These are phyloP conservation scores for Sarocladiaceae sp. DNA, from an alignment of 2,329 filamentous ascomycete species.

Conservation along the genomic window DNA sequence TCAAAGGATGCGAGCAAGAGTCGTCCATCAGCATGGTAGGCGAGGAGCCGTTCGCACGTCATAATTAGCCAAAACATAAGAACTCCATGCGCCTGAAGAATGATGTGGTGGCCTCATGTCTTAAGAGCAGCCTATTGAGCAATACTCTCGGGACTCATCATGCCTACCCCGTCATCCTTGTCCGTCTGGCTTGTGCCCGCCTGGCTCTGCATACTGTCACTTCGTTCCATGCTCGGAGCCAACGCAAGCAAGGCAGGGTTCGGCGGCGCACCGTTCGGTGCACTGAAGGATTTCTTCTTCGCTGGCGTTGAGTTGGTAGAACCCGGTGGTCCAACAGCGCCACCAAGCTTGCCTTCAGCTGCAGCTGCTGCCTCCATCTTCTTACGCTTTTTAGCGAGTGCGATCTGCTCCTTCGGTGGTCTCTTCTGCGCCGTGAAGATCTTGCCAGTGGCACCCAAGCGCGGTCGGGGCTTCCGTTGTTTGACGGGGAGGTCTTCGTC, in stretches of 20 bases:
- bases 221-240: constrained; percentile 49
- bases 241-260: constrained; percentile 35
- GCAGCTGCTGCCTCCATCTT: constrained; percentile 59
- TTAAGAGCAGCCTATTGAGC: constrained; percentile 29
- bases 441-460: constrained; percentile 67
- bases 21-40: too few species aligned
- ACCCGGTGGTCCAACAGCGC: constrained; percentile 21
- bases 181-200: constrained; percentile 58
- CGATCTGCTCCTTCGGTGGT: constrained; percentile 74
- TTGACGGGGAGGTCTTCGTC: constrained; percentile 93
- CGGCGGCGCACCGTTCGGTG: constrained; percentile 30
- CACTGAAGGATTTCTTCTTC: constrained; percentile 46
- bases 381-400: constrained; percentile 82
- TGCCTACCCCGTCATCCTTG: constrained; percentile 62
- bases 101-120: background rate
- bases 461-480: constrained; percentile 69
- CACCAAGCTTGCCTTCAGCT: constrained; percentile 38
- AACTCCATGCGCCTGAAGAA: background rate
- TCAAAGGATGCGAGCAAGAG: too few species aligned
- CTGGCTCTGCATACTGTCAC: constrained; percentile 51
- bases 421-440: constrained; percentile 80
- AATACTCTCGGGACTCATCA: constrained; percentile 82
- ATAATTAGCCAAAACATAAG: too few species aligned
- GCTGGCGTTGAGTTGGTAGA: constrained; percentile 34
- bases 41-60: too few species aligned